A percentile compares a stretch with the other conserved stretches of the same genome.
Conservation (phyloP, 1,139 yeast species). For the Yamadazyma songkhlaensis region DNA sequence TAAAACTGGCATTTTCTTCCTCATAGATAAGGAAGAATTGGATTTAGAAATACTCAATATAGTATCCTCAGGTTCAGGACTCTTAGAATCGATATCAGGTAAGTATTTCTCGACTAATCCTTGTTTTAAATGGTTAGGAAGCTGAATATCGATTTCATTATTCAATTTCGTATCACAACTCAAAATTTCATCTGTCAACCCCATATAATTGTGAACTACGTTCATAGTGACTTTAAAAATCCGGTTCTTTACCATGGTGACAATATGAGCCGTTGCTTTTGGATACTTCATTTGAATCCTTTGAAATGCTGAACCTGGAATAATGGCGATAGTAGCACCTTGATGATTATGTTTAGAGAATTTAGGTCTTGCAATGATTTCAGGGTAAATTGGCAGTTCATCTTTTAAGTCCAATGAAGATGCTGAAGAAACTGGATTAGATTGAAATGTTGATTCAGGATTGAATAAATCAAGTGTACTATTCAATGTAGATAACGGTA, state of each 20-base stretch:
- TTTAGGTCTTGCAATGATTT: constrained; percentile 58
- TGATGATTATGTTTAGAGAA: constrained; percentile 16
- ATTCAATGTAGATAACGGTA: constrained; percentile 80
- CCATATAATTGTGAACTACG: constrained; percentile 83
- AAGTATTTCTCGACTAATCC: constrained; percentile 46
- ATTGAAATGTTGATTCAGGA: constrained; percentile 8
- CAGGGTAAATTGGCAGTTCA: constrained; percentile 5
- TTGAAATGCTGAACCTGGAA: constrained; percentile 81
- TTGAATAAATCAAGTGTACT: constrained; percentile 67
- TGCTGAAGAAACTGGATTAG: constrained; percentile 11
- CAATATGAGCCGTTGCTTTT: constrained; percentile 87
- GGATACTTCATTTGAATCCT: constrained; percentile 76
- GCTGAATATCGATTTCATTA: constrained; percentile 28
- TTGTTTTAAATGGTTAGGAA: constrained; percentile 65
- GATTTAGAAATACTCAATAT: not conserved
- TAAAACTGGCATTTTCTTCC: constrained; percentile 7
- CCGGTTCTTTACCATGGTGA: constrained; percentile 86
- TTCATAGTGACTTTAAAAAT: constrained; percentile 88
- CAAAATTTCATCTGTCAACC: constrained; percentile 77
- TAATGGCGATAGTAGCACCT: constrained; percentile 85
- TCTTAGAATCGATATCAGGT: not conserved
- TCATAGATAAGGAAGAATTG: constrained; percentile 4
- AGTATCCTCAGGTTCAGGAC: not conserved
- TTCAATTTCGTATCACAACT: constrained; percentile 74
- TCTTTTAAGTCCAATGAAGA: constrained; percentile 13